Conservation (phyloP, 495 filamentous ascomycete genomes). For the Melanomma pulvis-pyrius region DNA sequence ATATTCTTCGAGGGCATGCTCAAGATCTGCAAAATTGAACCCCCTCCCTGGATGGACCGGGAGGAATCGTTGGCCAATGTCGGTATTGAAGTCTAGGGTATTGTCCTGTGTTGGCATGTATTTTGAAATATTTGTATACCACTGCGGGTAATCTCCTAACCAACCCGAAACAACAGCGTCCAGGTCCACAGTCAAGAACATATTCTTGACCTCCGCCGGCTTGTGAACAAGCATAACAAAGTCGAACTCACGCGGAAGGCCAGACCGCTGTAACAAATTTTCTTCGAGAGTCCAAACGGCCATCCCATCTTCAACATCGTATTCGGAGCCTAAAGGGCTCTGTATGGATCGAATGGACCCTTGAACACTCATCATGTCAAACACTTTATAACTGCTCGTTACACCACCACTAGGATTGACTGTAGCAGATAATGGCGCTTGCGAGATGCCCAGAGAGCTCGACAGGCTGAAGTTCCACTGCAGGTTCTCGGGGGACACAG, state of each 20-base stretch:
- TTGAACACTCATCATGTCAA: constrained; percentile 60
- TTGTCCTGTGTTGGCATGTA: constrained; percentile 24
- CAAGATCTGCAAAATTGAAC: constrained; percentile 35
- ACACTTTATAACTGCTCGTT: constrained; percentile 50
- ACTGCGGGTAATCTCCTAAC: constrained; percentile 32
- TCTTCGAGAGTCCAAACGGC: constrained; percentile 59
- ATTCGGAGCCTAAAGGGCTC: constrained; percentile 43
- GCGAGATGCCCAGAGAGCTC: constrained; percentile 53
- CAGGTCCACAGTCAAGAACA: constrained; percentile 30
- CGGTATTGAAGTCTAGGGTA: constrained; percentile 19
- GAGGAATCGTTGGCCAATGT: constrained; percentile 34
- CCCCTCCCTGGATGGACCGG: constrained; percentile 20
- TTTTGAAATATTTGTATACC: constrained; percentile 31
- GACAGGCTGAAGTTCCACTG: constrained; percentile 57
- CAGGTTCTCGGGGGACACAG: constrained; percentile 56
- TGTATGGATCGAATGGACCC: constrained; percentile 52
- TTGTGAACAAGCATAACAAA: constrained; percentile 52
- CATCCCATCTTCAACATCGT: constrained; percentile 51
- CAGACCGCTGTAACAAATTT: constrained; percentile 54
- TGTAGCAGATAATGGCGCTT: constrained; percentile 51
- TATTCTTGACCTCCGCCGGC: constrained; percentile 23
- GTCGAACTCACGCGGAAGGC: constrained; percentile 59
- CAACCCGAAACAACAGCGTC: constrained; percentile 26
- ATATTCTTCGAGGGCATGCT: constrained; percentile 29
- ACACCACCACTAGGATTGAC: constrained; percentile 50